Evolutionary conservation across 1,284 basidiomycete species (phyloP).

Genomic region (Anthracocystis panici-leucophaei): DNA sequence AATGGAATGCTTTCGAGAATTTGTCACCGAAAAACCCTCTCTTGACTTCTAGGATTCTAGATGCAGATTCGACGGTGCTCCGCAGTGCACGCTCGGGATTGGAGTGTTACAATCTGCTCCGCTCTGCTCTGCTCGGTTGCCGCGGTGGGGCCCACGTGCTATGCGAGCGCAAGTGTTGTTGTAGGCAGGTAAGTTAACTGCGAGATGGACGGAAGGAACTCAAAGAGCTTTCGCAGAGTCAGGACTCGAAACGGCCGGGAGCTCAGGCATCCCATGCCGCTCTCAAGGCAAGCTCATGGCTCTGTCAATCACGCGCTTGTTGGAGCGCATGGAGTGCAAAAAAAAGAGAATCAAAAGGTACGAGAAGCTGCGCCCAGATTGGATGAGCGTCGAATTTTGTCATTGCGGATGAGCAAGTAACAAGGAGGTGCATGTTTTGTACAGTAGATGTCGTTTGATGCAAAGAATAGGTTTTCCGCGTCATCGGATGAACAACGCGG

Average conservation of each 20-base stretch:
- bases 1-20: too few relatives aligned
- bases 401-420: constrained; percentile 28
- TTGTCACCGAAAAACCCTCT: too few relatives aligned
- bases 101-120: too few relatives aligned
- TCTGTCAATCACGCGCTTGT: not conserved
- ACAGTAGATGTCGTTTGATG: constrained; percentile 24
- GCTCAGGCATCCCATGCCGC: not conserved
- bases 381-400: constrained; percentile 29
- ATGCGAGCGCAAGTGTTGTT: too few relatives aligned
- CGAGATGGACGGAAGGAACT: too few relatives aligned
- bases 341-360: not conserved
- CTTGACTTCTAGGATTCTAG: too few relatives aligned
- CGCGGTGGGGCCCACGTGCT: too few relatives aligned
- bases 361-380: constrained; percentile 31
- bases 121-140: too few relatives aligned
- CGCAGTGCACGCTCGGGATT: too few relatives aligned
- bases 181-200: too few relatives aligned
- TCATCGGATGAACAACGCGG: constrained; percentile 6
- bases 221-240: too few relatives aligned
- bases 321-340: not conserved
- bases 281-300: not conserved
- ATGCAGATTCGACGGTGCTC: not conserved
- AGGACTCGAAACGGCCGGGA: too few relatives aligned
- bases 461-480: constrained; percentile 5
- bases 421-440: constrained; percentile 36